Conservation (phyloP, 257 asterid genomes). For the Plantago elongata region DNA sequence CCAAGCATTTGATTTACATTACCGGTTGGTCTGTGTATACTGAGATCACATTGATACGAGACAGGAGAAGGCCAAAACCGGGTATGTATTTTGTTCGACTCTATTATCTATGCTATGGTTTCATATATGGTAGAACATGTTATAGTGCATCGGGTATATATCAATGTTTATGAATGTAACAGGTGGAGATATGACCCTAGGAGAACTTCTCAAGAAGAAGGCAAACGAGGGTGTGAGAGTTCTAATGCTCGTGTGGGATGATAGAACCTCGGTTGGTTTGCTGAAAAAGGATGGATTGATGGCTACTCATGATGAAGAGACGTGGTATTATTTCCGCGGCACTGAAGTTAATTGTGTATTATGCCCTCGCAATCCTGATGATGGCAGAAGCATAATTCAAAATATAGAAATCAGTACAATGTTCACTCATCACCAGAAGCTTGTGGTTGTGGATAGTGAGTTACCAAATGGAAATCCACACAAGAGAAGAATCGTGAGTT, state of each 20-base stretch:
- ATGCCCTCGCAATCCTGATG: conserved; percentile 35
- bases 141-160: too few species aligned
- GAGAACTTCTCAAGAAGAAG: conserved; percentile 26
- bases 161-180: background rate
- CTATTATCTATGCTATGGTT: background rate
- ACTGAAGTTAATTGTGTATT: conserved; percentile 26
- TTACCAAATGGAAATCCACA: conserved; percentile 21
- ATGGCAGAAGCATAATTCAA: conserved; percentile 28
- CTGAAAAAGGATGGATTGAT: conserved; percentile 25
- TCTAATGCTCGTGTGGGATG: conserved; percentile 36
- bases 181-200: conserved; percentile 23
- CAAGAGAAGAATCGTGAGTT: conserved; percentile 27
- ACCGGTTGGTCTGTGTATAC: conserved; percentile 35
- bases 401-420: conserved; percentile 16
- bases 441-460: conserved; percentile 24
- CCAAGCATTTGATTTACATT: conserved; percentile 32
- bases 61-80: conserved; percentile 13
- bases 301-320: conserved; percentile 35
- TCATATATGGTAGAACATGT: too few species aligned
- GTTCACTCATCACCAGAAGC: conserved; percentile 37
- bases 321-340: conserved; percentile 19
- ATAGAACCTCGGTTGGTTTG: conserved; percentile 24
- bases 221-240: conserved; percentile 33
- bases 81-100: background rate
- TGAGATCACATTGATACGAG: conserved; percentile 25